A percentile compares a stretch with the other conserved stretches of the same genome.
Evolutionary conservation across 345 rosid species (phyloP).

Genomic region (Populus euphratica): DNA sequence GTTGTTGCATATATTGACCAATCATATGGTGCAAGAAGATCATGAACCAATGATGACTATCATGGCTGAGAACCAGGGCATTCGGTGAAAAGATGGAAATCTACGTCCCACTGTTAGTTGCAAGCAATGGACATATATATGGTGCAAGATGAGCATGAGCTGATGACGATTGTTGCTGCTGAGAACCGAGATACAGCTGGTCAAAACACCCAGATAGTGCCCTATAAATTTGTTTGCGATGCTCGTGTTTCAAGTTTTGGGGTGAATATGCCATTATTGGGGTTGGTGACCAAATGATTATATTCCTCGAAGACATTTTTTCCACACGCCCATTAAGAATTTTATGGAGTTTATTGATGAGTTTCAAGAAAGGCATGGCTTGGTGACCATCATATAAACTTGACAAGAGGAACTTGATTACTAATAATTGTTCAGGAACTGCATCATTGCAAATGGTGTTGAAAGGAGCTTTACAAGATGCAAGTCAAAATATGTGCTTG

Average conservation of each 20-base stretch:
- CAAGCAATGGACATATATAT: too few species aligned
- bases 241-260: neutral
- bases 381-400: neutral
- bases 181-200: too few species aligned
- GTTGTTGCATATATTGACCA: conserved; percentile 7
- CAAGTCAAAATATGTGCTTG: neutral
- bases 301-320: neutral
- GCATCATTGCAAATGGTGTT: neutral
- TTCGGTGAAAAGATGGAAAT: neutral
- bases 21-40: conserved; percentile 4
- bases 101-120: too few species aligned
- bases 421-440: neutral
- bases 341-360: neutral
- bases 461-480: neutral
- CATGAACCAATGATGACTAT: neutral
- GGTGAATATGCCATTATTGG: neutral
- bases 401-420: neutral
- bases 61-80: neutral
- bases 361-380: neutral
- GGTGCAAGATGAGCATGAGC: too few species aligned
- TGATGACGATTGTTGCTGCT: too few species aligned
- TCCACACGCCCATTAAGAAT: neutral
- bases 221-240: neutral
- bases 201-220: too few species aligned
- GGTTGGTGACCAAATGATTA: neutral